Evolutionary conservation across 345 rosid species (phyloP).

Genomic region (Erysimum cheiranthoides): DNA sequence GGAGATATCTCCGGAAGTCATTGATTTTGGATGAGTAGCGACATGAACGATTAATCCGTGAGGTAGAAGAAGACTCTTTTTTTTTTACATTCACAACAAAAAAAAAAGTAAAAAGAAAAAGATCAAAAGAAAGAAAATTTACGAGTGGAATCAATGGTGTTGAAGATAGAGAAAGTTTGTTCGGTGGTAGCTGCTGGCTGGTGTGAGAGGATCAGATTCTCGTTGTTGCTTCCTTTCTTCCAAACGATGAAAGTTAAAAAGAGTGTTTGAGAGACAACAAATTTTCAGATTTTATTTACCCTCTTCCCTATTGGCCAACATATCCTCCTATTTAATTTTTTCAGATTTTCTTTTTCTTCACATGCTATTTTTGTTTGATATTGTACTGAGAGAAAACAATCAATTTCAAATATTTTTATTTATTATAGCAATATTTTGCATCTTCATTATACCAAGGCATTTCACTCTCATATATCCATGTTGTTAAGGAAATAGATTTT

Average conservation of each 20-base stretch:
- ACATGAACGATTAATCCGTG: conserved; percentile 13
- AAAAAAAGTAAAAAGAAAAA: background rate
- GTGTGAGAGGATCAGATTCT: conserved; percentile 39
- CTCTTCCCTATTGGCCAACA: background rate
- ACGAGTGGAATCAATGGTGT: background rate
- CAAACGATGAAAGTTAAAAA: conserved; percentile 27
- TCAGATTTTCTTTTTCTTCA: background rate
- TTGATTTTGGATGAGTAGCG: conserved; percentile 17
- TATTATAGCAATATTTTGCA: background rate
- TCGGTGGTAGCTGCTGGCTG: conserved; percentile 18
- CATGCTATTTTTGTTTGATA: background rate
- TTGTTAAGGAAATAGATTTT: background rate
- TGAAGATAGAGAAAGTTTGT: conserved; percentile 1
- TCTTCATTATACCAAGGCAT: background rate
- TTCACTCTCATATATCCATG: background rate
- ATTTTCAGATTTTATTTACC: background rate
- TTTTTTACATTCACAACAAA: conserved; percentile 12
- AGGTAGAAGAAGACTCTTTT: background rate
- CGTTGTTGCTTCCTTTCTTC: conserved; percentile 28
- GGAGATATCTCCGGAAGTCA: conserved; percentile 29
- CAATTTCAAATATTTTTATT: background rate
- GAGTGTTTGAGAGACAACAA: background rate
- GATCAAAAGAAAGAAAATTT: background rate
- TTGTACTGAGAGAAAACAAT: background rate
- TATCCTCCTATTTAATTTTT: background rate